Conservation (phyloP, 2,329 filamentous ascomycete genomes). For the Ceratocystiopsis minuta region DNA sequence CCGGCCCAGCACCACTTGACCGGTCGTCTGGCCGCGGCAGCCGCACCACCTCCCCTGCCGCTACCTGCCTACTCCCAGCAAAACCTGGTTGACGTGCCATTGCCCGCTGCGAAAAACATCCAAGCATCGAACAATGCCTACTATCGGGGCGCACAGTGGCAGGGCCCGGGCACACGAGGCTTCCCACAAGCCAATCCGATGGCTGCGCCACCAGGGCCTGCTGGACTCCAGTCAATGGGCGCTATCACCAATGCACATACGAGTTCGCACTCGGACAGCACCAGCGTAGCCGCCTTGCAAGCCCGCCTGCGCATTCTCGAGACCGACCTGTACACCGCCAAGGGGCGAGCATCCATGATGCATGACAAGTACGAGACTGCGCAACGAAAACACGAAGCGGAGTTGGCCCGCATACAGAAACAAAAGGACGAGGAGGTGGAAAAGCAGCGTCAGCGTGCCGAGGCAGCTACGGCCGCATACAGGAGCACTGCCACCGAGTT, state of each 20-base stretch:
- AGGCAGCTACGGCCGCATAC: constrained; percentile 45
- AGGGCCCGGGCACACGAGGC: no score
- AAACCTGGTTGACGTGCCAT: constrained; percentile 5
- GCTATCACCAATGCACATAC: no score
- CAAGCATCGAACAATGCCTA: not conserved
- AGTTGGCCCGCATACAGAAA: constrained; percentile 43
- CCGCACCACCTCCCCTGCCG: constrained; percentile 5
- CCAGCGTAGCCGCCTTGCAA: constrained; percentile 25
- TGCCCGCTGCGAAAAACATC: no score
- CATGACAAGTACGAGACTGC: constrained; percentile 49
- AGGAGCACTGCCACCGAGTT: constrained; percentile 50
- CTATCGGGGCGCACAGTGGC: not conserved
- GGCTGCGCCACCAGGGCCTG: not conserved
- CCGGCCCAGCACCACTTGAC: constrained; percentile 5
- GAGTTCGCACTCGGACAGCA: no score
- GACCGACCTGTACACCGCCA: constrained; percentile 40
- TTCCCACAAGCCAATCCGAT: not conserved
- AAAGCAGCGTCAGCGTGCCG: constrained; percentile 44
- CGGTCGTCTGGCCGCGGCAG: constrained; percentile 5
- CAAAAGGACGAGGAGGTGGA: constrained; percentile 44
- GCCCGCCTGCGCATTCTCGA: constrained; percentile 34
- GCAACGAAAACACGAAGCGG: constrained; percentile 42
- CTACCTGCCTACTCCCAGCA: constrained; percentile 8
- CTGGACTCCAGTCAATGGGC: no score
- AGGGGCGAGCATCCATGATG: constrained; percentile 60